Percentiles rank a stretch among this genome's conserved stretches.
Evolutionary conservation across 257 asterid genomes (phyloP).

Genomic region (Rubia yunnanensis): DNA sequence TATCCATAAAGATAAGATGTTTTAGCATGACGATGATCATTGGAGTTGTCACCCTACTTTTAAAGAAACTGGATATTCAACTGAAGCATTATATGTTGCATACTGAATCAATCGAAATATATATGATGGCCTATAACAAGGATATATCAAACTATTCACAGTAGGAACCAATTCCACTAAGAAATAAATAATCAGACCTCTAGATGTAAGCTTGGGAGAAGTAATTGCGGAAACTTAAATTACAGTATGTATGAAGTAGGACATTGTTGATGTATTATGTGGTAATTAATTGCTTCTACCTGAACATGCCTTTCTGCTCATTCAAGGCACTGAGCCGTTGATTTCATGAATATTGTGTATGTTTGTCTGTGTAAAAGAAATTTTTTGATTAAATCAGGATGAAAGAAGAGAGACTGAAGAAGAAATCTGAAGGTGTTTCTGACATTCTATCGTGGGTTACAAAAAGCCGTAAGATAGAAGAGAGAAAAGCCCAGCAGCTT

Average conservation of each 20-base stretch:
- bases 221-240: not conserved
- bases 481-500: slow-evolving; percentile 71
- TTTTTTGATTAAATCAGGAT: slow-evolving; percentile 34
- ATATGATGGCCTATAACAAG: not conserved
- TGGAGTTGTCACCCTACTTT: not conserved
- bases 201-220: not conserved
- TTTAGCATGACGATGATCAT: not conserved
- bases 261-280: not conserved
- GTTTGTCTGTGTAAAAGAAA: not conserved
- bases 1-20: not conserved
- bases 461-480: slow-evolving; percentile 77
- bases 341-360: not conserved
- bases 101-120: not conserved
- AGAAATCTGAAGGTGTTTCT: slow-evolving; percentile 60
- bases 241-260: not conserved
- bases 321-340: not conserved
- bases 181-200: not conserved
- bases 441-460: slow-evolving; percentile 77
- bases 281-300: not conserved
- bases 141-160: not conserved
- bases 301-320: not conserved
- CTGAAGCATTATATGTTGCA: not conserved
- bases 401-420: slow-evolving; percentile 72
- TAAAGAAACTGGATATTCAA: not conserved
- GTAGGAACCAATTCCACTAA: not conserved